phyloP scores from a whole-genome alignment of 2,329 filamentous ascomycete genomes.

The Colletotrichum abscissum region DNA sequence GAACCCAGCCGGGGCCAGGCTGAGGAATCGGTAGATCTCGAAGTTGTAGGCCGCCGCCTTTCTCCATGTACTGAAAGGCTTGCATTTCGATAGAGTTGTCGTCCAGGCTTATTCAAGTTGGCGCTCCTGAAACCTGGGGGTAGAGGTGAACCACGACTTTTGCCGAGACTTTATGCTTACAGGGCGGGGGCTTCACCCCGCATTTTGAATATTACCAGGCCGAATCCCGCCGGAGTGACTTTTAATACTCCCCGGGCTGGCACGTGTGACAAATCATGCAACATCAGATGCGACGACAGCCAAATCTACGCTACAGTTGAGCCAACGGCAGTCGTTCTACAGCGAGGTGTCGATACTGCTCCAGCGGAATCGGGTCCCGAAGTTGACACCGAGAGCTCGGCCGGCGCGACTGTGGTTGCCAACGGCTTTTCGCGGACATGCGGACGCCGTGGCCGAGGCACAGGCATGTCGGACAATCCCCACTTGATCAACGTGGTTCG shows the following conservation, averaged over 20 bases:
- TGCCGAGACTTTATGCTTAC: neutral
- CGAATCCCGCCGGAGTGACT: neutral
- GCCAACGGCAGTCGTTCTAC: neutral
- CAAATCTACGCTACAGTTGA: neutral
- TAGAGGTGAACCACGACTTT: neutral
- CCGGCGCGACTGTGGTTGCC: neutral
- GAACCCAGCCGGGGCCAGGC: conserved; percentile 14
- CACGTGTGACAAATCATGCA: neutral
- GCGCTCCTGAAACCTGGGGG: too few species aligned
- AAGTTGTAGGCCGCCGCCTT: neutral
- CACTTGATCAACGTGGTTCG: neutral
- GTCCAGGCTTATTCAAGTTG: neutral
- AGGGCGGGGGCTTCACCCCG: neutral
- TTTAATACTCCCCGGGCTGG: neutral
- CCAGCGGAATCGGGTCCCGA: neutral
- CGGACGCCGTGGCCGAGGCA: neutral
- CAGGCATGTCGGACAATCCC: neutral
- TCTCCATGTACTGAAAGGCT: neutral
- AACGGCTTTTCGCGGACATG: neutral
- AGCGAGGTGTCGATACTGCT: neutral
- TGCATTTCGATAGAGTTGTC: neutral
- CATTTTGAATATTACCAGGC: neutral
- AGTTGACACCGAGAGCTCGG: neutral
- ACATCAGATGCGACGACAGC: neutral
- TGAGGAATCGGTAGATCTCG: conserved; percentile 4